Evolutionary conservation across 1,139 yeast genomes (phyloP), one percentile per base, ranked within the genome.

Genomic region (Pichia sp.): DNA sequence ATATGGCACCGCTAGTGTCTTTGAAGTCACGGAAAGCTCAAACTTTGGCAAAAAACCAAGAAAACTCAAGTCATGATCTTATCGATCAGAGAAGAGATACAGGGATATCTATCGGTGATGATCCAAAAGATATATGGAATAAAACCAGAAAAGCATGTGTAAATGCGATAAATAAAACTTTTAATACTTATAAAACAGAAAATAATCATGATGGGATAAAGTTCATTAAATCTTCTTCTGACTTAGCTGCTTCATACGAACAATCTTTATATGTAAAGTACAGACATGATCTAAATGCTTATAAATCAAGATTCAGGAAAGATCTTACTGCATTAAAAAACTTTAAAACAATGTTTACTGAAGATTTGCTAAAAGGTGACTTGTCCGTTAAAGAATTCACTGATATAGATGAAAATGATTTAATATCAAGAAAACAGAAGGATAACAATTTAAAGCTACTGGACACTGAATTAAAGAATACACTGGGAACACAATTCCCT

Each of bases 271-370:
- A 40, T 32, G 46, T 48, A 7, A 39, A 41, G 8, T 42, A 46
- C 34, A 46, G 42, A 7, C 35, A 45, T 25, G 49, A 56, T n/a
- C 27, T 60, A 27, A 51, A 41, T 7, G 43, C 40, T 3, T 61
- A 61, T 39, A 57, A 53, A 37, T 46, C 48, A 12, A 37, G 58
- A 28, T 59, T 61, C 35, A 40, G 64, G n/a, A 60, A 60, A 42
- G 60, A 61, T 43, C 40, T 55, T 40, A 55, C 53, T 24, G 61
- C 63, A 1, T 45, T 68, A 30, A 60, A 58, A 40, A 61, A 60
- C 44, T 47, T 48, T 4, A 54, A 57, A 24, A 56, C 66, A 1
- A 52, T 45, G 1, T 60, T 66, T 47, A 55, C 56, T 0, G 49
- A 44, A 5, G 53, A 52, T 24, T 48, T 67, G 16, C 42, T 63